Evolutionary conservation across 805 yeast genomes (phyloP).

Genomic region (Kluyveromyces aestuarii): DNA sequence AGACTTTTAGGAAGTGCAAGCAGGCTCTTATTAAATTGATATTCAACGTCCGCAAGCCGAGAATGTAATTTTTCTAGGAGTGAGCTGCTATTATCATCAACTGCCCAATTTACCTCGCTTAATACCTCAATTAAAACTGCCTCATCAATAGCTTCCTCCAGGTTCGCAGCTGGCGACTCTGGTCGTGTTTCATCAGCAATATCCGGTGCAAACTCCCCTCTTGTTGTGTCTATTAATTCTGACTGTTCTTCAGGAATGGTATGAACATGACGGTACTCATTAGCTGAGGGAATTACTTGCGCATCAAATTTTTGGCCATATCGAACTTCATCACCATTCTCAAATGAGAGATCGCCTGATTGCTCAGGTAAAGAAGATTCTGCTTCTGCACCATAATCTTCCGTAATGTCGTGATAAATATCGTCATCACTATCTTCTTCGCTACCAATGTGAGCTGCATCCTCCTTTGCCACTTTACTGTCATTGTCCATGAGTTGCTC

Average conservation of each 20-base stretch:
- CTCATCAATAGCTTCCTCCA: slow-evolving; percentile 32
- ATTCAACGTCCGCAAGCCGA: slow-evolving; percentile 55
- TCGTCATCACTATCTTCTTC: slow-evolving; percentile 4
- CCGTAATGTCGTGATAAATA: slow-evolving; percentile 2
- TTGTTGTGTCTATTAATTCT: background rate
- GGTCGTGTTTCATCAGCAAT: background rate
- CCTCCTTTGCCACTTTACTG: background rate
- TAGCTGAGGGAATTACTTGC: slow-evolving; percentile 6
- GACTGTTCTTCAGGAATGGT: slow-evolving; percentile 26
- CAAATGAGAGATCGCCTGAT: slow-evolving; percentile 28
- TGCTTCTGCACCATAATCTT: background rate
- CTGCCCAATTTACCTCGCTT: slow-evolving; percentile 71
- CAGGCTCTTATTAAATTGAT: slow-evolving; percentile 48
- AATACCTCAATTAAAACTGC: slow-evolving; percentile 43
- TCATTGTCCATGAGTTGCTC: background rate
- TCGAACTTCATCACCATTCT: slow-evolving; percentile 26
- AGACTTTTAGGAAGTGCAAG: slow-evolving; percentile 41
- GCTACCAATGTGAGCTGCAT: background rate
- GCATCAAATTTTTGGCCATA: slow-evolving; percentile 13
- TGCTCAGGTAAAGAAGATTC: background rate
- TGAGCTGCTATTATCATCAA: slow-evolving; percentile 51
- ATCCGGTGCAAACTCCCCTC: background rate
- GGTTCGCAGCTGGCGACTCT: slow-evolving; percentile 4
- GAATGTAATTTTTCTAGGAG: slow-evolving; percentile 48
- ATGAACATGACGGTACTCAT: slow-evolving; percentile 22